Evolutionary conservation across 164 flowering plant species (phyloP).

Genomic region (Kingdonia uniflora): DNA sequence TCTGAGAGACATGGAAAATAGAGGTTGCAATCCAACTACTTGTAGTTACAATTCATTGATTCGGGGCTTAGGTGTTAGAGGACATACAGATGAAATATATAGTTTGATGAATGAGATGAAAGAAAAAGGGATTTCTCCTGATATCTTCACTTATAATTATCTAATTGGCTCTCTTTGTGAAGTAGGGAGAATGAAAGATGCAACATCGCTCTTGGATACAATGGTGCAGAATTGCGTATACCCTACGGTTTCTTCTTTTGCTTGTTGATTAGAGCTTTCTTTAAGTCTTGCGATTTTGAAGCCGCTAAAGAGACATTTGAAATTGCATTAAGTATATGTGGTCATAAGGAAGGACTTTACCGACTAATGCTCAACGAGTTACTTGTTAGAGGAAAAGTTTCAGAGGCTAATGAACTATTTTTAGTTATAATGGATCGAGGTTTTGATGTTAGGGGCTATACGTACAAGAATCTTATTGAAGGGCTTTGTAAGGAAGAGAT

Average conservation of each 20-base stretch:
- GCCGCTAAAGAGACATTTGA: constrained; percentile 63
- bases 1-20: constrained; percentile 88
- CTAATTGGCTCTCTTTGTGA: constrained; percentile 60
- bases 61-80: constrained; percentile 54
- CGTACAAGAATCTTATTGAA: constrained; percentile 55
- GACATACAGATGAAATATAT: constrained; percentile 62
- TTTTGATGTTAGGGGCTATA: constrained; percentile 44
- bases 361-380: constrained; percentile 63
- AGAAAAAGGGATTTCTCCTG: constrained; percentile 52
- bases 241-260: constrained; percentile 56
- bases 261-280: constrained; percentile 55
- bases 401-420: constrained; percentile 52
- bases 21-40: constrained; percentile 49
- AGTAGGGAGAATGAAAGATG: constrained; percentile 53
- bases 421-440: constrained; percentile 45
- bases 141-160: constrained; percentile 60
- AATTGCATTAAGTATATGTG: constrained; percentile 44
- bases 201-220: constrained; percentile 55
- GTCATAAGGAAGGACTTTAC: constrained; percentile 61
- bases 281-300: constrained; percentile 45
- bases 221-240: constrained; percentile 56
- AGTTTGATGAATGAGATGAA: constrained; percentile 76
- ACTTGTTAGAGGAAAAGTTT: constrained; percentile 41
- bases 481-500: constrained; percentile 49
- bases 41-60: constrained; percentile 76